phyloP scores from a whole-genome alignment of 345 rosid genomes.

The Camelina hispida region DNA sequence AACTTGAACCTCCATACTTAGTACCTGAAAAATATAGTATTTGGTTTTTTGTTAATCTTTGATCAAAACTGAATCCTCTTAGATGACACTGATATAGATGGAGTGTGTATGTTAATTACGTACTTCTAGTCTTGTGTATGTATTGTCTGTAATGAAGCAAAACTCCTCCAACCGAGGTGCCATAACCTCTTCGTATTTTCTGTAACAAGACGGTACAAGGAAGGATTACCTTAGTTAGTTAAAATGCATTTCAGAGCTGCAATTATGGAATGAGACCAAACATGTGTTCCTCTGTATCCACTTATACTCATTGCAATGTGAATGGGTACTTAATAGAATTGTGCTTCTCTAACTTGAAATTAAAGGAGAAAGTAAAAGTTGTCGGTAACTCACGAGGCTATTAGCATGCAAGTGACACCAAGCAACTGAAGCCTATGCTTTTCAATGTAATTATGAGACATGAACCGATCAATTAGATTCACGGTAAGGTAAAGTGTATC shows the following conservation, averaged over 20 bases:
- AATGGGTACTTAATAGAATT: not conserved
- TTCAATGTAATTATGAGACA: slow-evolving; percentile 63
- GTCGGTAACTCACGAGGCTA: slow-evolving; percentile 74
- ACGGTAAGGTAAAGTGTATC: slow-evolving; percentile 86
- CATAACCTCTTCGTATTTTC: slow-evolving; percentile 88
- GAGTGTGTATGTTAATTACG: slow-evolving; percentile 2
- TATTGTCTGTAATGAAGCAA: slow-evolving; percentile 88
- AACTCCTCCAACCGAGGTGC: slow-evolving; percentile 85
- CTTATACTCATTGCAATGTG: not conserved
- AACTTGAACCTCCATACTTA: slow-evolving; percentile 38
- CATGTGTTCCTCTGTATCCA: not conserved
- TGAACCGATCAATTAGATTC: slow-evolving; percentile 72
- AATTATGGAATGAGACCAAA: slow-evolving; percentile 2
- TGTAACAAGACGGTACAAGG: slow-evolving; percentile 37
- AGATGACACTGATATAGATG: not conserved
- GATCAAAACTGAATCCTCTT: not conserved
- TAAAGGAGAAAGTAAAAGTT: not conserved
- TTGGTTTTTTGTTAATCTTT: not conserved
- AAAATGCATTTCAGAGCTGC: too few species aligned
- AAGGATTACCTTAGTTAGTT: slow-evolving; percentile 6
- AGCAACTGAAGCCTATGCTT: slow-evolving; percentile 78
- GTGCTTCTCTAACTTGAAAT: too few species aligned
- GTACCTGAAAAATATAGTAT: slow-evolving; percentile 20
- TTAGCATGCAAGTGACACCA: slow-evolving; percentile 86
- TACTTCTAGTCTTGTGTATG: slow-evolving; percentile 77